Base-by-base conservation (phyloP, 768 basidiomycete genomes). In the Pisolithus microcarpus region DNA sequence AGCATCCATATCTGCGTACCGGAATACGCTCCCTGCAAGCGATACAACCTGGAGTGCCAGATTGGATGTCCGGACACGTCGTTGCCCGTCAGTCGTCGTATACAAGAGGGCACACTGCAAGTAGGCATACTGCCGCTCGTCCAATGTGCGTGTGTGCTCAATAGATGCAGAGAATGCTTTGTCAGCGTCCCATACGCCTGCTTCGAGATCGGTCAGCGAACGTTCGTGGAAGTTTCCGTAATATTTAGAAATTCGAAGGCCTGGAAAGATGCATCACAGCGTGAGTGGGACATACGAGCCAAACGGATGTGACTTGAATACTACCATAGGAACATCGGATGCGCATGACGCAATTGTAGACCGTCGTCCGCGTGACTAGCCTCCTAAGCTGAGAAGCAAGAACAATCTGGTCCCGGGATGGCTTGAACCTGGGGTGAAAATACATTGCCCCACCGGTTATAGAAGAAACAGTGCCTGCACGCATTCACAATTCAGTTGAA, bases 21-120 rank as follows among this genome's bases (percentile, higher is more conserved):
- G 81, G 72, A 94, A 99, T 10, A 98, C 83, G 63, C 87, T 93
- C 8, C 84, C 90, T n/a, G 92, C 90, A 55, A 98, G 69, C 37
- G 83, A 78, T 2, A 82, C 86, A 1, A 91, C 82, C 43, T 82
- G 84, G 51, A 97, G 65, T 1, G 85, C 87, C n/a, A 97, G 70
- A 58, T 99, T 99, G 62, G 84, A 77, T 26, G 83, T 81, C 49
- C 96, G 74, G 31, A 97, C 93, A 51, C 91, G 75, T 38, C 96
- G 78, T 60, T 88, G 76, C 2, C 96, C 96, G 1, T 71, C 65
- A 1, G 75, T 62, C 1, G 83, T 82, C 3, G 96, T 98, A 62
- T 98, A 92, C 34, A 99, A 71, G 3, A 89, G 75, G 0, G 96
- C 95, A 10, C 82, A 85, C 62, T 99, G 96, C 26, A 98, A 64